Percentiles rank a stretch among this genome's conserved stretches.
Conservation (phyloP, 148 eudicot genomes). For the Amaranthus cruentus region DNA sequence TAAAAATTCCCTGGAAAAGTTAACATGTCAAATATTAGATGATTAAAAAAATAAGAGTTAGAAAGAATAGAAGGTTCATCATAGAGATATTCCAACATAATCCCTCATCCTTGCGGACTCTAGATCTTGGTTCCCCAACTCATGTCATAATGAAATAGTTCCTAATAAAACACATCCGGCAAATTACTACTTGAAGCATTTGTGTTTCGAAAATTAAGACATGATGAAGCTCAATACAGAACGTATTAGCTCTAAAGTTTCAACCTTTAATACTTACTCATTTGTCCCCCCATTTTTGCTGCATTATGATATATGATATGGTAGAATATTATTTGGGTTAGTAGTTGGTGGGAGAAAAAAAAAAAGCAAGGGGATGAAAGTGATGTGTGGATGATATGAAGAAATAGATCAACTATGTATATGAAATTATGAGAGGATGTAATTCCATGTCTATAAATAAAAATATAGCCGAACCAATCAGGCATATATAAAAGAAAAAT, state of each 20-base stretch:
- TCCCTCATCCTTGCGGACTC: background rate
- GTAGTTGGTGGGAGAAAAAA: no score
- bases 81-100: background rate
- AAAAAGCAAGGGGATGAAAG: no score
- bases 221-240: background rate
- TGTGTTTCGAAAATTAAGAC: background rate
- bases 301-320: no score
- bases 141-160: background rate
- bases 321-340: no score
- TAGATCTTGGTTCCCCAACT: no score
- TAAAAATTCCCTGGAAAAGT: constrained; percentile 68
- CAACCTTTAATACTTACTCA: no score
- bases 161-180: background rate
- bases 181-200: background rate
- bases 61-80: background rate
- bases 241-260: background rate
- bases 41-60: background rate
- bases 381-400: no score
- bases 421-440: no score
- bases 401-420: no score
- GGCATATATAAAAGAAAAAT: no score
- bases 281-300: no score
- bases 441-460: no score
- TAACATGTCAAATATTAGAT: background rate
- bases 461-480: background rate